These are phyloP conservation scores for Dunaliella sp. DNA, from an alignment of 139 green algal species.

Conservation along the genomic window DNA sequence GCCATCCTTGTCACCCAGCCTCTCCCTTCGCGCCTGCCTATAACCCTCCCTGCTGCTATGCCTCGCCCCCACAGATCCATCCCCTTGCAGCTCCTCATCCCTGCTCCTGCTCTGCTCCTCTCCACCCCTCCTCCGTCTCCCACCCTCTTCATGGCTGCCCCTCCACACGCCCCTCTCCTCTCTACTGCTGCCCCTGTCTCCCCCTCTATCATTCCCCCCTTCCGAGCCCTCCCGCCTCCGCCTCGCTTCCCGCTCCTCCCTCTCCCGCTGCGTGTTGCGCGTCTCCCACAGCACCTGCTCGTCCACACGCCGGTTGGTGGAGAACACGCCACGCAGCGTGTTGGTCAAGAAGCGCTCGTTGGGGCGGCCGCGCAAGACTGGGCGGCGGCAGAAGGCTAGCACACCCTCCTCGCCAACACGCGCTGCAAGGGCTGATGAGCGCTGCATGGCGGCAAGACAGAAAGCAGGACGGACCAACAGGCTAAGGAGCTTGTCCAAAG, in stretches of 20 bases:
- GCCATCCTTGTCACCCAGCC: too few species aligned
- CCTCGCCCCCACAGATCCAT: neutral
- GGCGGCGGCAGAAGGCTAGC: conserved; percentile 46
- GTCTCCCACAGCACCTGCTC: conserved; percentile 62
- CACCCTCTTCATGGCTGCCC: neutral
- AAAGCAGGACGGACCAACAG: too few species aligned
- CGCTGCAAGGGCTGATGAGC: conserved; percentile 37
- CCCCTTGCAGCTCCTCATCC: neutral
- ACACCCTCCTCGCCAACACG: conserved; percentile 39
- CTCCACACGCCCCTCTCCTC: neutral
- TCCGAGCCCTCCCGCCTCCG: neutral
- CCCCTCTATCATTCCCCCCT: neutral
- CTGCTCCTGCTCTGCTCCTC: too few species aligned
- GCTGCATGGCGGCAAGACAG: neutral
- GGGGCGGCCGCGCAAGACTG: conserved; percentile 47
- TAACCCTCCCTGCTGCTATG: neutral
- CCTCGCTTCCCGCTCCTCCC: conserved; percentile 27
- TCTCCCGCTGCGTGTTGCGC: conserved; percentile 32
- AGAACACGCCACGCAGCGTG: conserved; percentile 57
- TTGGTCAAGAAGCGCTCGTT: conserved; percentile 74
- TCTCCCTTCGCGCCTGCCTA: conserved; percentile 16
- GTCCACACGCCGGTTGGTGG: conserved; percentile 50
- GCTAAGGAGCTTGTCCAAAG: too few species aligned
- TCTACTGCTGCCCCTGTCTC: neutral
- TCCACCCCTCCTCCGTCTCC: neutral